These are phyloP conservation scores for Blastobotrys buckinghamii DNA, from an alignment of 1,139 yeast genomes.

Conservation along the genomic window DNA sequence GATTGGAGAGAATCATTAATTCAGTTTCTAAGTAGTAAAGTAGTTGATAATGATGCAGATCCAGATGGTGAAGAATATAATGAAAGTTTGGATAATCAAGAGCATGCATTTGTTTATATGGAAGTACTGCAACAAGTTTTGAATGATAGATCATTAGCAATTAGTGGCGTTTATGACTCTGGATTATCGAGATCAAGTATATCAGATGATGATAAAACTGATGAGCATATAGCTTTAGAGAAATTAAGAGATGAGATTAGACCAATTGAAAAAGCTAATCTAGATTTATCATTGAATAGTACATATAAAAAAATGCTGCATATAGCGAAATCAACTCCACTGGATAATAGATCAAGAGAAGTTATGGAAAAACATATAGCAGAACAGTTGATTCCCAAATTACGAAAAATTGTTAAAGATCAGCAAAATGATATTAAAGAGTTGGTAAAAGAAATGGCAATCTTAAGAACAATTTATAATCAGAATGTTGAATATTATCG, in stretches of 20 bases:
- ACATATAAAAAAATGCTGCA: background rate
- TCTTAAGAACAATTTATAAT: slow-evolving; percentile 64
- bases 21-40: slow-evolving; percentile 42
- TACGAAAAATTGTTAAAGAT: background rate
- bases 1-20: slow-evolving; percentile 47
- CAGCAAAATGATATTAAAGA: slow-evolving; percentile 7
- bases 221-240: slow-evolving; percentile 8
- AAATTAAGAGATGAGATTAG: slow-evolving; percentile 5
- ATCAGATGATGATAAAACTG: slow-evolving; percentile 8
- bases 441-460: slow-evolving; percentile 41
- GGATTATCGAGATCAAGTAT: slow-evolving; percentile 14
- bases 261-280: slow-evolving; percentile 1
- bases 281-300: background rate
- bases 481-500: slow-evolving; percentile 73
- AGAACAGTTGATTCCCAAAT: background rate
- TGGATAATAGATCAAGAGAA: background rate
- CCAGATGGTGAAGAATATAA: slow-evolving; percentile 79
- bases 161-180: slow-evolving; percentile 33
- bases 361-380: background rate
- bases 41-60: slow-evolving; percentile 39
- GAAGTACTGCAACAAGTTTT: slow-evolving; percentile 54
- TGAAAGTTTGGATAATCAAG: slow-evolving; percentile 67
- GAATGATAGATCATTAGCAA: slow-evolving; percentile 49
- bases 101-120: slow-evolving; percentile 56
- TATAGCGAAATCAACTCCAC: background rate